phyloP scores from a whole-genome alignment of 139 green algal species.

The Chlorella sorokiniana region DNA sequence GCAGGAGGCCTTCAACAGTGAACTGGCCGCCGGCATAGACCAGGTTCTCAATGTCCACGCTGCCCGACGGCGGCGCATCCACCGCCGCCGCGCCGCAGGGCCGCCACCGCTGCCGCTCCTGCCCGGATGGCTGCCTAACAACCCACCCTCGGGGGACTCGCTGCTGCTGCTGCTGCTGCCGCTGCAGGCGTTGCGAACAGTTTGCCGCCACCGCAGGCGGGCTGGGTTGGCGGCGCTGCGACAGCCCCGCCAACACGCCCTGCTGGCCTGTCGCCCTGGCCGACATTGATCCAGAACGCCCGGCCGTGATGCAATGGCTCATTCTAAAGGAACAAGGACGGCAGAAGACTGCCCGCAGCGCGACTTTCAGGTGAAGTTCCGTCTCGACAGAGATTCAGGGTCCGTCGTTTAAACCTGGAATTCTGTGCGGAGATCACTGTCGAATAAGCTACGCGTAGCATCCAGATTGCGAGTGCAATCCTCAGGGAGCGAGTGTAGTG shows the following conservation, averaged over 20 bases:
- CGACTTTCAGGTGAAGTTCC: no score
- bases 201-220: background rate
- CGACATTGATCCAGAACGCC: background rate
- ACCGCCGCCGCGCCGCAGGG: no score
- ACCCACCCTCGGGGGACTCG: background rate
- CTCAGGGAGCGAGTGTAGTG: no score
- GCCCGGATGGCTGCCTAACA: background rate
- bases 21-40: background rate
- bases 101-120: background rate
- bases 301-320: background rate
- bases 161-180: background rate
- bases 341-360: no score
- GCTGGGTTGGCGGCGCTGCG: no score
- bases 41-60: conserved; percentile 22
- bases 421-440: no score
- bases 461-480: no score
- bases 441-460: no score
- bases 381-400: no score
- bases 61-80: background rate
- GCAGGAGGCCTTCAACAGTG: conserved; percentile 14
- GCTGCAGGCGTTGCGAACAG: background rate
- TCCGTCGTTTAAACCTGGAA: no score
- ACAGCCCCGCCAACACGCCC: background rate
- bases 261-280: background rate
- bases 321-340: background rate